Evolutionary conservation across 257 asterid genomes (phyloP), one percentile per base, ranked within the genome.

Genomic region (Penstemon barbatus): DNA sequence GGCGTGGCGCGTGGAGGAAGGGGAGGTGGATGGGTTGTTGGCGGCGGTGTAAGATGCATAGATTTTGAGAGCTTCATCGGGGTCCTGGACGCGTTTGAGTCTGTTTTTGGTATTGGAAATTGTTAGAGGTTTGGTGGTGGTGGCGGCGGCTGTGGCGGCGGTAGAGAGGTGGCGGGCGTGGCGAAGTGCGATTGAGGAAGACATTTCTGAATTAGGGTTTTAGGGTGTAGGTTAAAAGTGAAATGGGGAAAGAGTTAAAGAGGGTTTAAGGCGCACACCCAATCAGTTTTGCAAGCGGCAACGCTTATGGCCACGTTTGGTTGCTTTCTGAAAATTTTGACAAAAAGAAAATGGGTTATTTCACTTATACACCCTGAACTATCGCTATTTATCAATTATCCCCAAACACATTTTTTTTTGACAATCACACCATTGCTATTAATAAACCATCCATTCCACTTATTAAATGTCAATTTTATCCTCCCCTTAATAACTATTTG

Each of bases 51-150:
- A 81, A 40, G 95, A 78, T 65, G 86, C 66, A 83, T 89, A 89
- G 82, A 89, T 74, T 57, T 86, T 73, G 56, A 90, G 75, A 2
- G 92, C 93, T 82, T 77, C 83, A 74, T 92, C 98, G 2, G 98
- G 95, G 73, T 82, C 88, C 71, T 78, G 67, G 2, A 60, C 74
- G 3, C 61, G 71, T 66, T 62, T 78, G 63, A 92, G 88, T 66
- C 54, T 76, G 65, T 72, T 74, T 73, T 83, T 92, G 39, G 87
- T 84, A 53, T 76, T 68, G 57, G 97, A 87, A 52, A 81, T 75
- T 72, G 87, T 70, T 6, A 79, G 0, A n/a, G 81, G 65, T 15
- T 61, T 54, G 33, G 67, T 41, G 46, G 71, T 68, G 70, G 87
- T 59, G 13, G 72, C 46, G 38, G 80, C 71, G 74, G 78, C 33